Conservation (phyloP, 164 flowering plant genomes). For the Liriodendron chinense region DNA sequence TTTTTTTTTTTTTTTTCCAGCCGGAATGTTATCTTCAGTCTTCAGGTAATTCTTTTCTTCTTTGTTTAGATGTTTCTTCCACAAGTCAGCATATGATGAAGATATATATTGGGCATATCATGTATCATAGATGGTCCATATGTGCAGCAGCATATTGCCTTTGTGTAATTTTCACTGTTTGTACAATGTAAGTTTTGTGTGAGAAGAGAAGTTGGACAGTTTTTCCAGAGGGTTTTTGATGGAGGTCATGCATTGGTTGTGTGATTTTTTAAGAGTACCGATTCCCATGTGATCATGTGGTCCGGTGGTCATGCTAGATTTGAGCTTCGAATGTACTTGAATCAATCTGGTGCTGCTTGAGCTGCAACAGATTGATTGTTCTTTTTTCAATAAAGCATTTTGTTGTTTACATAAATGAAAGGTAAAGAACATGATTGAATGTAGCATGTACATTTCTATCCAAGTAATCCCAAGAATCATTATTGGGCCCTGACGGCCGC, state of each 20-base stretch:
- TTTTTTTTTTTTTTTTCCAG: slow-evolving; percentile 18
- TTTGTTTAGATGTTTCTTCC: slow-evolving; percentile 15
- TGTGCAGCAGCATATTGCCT: slow-evolving; percentile 11
- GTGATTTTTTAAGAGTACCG: background rate
- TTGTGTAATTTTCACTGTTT: slow-evolving; percentile 27
- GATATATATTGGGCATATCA: slow-evolving; percentile 12
- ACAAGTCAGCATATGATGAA: slow-evolving; percentile 24
- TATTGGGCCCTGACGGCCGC: too few relatives aligned
- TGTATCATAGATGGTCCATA: slow-evolving; percentile 25
- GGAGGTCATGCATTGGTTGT: slow-evolving; percentile 2
- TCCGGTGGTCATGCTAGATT: background rate
- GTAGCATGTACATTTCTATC: background rate
- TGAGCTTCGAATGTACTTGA: background rate
- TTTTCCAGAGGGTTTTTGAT: background rate
- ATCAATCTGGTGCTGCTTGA: background rate
- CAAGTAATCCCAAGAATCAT: background rate
- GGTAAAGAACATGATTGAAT: background rate
- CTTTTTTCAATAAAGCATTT: background rate
- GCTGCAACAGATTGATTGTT: slow-evolving; percentile 1
- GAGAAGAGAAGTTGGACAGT: slow-evolving; percentile 12
- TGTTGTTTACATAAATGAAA: background rate
- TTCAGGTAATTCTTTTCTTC: slow-evolving; percentile 22
- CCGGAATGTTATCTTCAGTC: slow-evolving; percentile 28
- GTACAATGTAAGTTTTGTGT: slow-evolving; percentile 38
- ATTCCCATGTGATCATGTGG: background rate